phyloP scores from a whole-genome alignment of 2,329 filamentous ascomycete species.

The Onygenales sp. region DNA sequence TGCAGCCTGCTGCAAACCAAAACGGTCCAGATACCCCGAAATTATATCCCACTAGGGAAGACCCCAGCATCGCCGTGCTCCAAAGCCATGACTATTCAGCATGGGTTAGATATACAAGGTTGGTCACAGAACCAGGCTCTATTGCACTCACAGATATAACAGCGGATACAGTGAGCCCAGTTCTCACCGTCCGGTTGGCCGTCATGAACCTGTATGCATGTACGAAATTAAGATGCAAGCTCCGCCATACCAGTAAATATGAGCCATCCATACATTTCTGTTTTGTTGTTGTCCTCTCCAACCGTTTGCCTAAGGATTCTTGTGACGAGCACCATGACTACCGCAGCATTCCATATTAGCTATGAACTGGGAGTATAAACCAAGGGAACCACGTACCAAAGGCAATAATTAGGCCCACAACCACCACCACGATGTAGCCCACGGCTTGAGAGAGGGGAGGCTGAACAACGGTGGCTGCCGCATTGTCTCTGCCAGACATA shows the following conservation, averaged over 20 bases:
- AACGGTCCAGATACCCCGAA: constrained; percentile 48
- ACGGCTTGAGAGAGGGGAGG: constrained; percentile 30
- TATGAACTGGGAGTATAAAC: background rate
- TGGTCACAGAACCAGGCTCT: background rate
- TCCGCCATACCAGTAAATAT: too few species aligned
- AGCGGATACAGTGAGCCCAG: constrained; percentile 44
- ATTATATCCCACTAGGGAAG: constrained; percentile 43
- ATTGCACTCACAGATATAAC: constrained; percentile 37
- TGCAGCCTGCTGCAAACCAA: constrained; percentile 49
- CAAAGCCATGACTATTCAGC: constrained; percentile 41
- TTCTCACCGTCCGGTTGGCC: constrained; percentile 42
- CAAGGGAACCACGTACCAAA: constrained; percentile 18
- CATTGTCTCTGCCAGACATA: constrained; percentile 7
- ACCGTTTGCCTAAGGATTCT: constrained; percentile 39
- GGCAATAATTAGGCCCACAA: constrained; percentile 32
- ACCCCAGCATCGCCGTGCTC: constrained; percentile 45
- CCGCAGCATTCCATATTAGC: background rate
- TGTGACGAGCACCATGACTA: constrained; percentile 40
- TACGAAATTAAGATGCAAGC: too few species aligned
- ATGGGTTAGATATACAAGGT: background rate
- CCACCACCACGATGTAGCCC: constrained; percentile 36
- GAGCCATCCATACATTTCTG: constrained; percentile 34
- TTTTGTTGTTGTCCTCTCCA: constrained; percentile 44
- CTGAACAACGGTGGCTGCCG: constrained; percentile 13
- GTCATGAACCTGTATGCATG: constrained; percentile 39